phyloP scores from a whole-genome alignment of 805 yeast genomes.

The Candida oleophila region DNA sequence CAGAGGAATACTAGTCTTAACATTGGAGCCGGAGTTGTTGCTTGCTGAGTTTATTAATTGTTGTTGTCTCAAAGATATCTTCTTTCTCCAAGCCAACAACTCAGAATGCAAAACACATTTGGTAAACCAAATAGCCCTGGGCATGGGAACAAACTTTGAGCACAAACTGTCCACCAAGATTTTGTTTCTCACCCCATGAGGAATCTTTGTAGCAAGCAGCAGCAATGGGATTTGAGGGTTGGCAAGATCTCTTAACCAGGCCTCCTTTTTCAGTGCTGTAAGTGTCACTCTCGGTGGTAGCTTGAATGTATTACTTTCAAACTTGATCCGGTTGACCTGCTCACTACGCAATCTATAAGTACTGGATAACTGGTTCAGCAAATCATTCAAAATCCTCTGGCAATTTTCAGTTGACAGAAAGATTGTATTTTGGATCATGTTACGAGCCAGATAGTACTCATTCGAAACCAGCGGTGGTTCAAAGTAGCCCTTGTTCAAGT shows the following conservation, averaged over 20 bases:
- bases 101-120: slow-evolving; percentile 85
- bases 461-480: slow-evolving; percentile 61
- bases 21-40: slow-evolving; percentile 7
- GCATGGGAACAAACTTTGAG: slow-evolving; percentile 63
- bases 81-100: slow-evolving; percentile 30
- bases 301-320: slow-evolving; percentile 47
- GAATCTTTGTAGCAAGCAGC: slow-evolving; percentile 72
- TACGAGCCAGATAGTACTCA: slow-evolving; percentile 71
- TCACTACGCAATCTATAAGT: slow-evolving; percentile 40
- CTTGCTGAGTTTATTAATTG: background rate
- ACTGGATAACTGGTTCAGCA: slow-evolving; percentile 37
- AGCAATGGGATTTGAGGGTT: slow-evolving; percentile 63
- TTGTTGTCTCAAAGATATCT: slow-evolving; percentile 22
- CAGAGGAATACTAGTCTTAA: background rate
- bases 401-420: slow-evolving; percentile 36
- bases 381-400: slow-evolving; percentile 32
- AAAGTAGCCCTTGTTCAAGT: slow-evolving; percentile 68
- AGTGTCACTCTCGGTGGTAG: slow-evolving; percentile 89
- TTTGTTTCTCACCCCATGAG: slow-evolving; percentile 84
- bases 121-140: slow-evolving; percentile 89
- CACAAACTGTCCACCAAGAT: slow-evolving; percentile 73
- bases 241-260: slow-evolving; percentile 83
- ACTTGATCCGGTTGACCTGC: slow-evolving; percentile 36
- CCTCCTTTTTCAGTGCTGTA: slow-evolving; percentile 80
- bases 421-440: slow-evolving; percentile 48